A percentile compares a stretch with the other conserved stretches of the same genome.
Evolutionary conservation across 306 rosid species (phyloP).

Genomic region (Cicer cuneatum): DNA sequence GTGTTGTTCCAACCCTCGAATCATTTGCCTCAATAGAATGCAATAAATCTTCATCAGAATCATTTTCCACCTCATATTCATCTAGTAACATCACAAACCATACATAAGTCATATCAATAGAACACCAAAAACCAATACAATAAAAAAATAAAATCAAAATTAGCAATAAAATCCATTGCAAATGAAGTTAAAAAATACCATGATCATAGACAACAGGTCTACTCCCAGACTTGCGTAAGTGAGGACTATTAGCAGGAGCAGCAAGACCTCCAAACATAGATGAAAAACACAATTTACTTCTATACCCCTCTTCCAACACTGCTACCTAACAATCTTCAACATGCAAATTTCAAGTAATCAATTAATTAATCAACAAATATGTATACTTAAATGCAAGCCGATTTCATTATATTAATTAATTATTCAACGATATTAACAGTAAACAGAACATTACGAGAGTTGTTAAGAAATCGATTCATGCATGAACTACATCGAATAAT

Average conservation of each 20-base stretch:
- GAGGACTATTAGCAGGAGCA: constrained; percentile 77
- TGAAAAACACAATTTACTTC: constrained; percentile 46
- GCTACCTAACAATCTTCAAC: constrained; percentile 52
- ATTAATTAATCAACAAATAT: background rate
- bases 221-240: constrained; percentile 95
- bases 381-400: constrained; percentile 13
- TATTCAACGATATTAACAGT: background rate
- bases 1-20: constrained; percentile 55
- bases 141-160: background rate
- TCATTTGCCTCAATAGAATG: constrained; percentile 55
- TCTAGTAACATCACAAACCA: constrained; percentile 51
- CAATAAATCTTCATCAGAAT: constrained; percentile 66
- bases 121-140: constrained; percentile 22
- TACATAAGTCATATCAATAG: constrained; percentile 34
- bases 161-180: constrained; percentile 8
- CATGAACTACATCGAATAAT: constrained; percentile 29
- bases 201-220: constrained; percentile 78
- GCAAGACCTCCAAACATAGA: constrained; percentile 86
- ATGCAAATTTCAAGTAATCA: constrained; percentile 45
- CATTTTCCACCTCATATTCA: constrained; percentile 71
- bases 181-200: constrained; percentile 57
- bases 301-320: constrained; percentile 34
- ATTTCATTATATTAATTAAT: background rate
- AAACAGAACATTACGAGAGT: constrained; percentile 9
- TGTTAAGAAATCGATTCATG: background rate